Conservation (phyloP, 768 basidiomycete species). For the Tricholoma hemisulphureum region DNA sequence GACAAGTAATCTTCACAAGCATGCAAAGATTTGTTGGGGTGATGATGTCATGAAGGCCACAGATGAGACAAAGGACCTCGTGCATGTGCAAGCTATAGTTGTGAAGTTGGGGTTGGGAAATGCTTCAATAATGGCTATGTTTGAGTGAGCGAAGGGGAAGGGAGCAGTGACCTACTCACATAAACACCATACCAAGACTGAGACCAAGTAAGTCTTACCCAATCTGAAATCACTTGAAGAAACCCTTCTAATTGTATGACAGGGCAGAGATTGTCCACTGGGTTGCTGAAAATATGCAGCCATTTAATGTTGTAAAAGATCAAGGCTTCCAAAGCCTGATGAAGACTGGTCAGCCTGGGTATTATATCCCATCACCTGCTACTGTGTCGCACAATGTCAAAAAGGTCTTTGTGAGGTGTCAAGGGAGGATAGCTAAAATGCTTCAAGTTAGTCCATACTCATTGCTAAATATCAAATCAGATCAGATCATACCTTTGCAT, state of each 20-base stretch:
- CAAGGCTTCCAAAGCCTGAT: slow-evolving; percentile 28
- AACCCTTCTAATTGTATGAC: not conserved
- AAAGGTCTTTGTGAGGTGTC: slow-evolving; percentile 22
- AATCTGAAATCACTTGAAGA: slow-evolving; percentile 1
- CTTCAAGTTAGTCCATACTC: slow-evolving; percentile 19
- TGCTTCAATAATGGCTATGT: slow-evolving; percentile 24
- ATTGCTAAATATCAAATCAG: not conserved
- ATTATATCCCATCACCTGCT: slow-evolving; percentile 29
- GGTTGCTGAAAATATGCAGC: slow-evolving; percentile 29
- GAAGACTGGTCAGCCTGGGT: slow-evolving; percentile 29
- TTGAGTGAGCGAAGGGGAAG: slow-evolving; percentile 23
- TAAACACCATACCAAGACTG: slow-evolving; percentile 19
- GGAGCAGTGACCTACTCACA: slow-evolving; percentile 27
- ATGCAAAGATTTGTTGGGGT: slow-evolving; percentile 32
- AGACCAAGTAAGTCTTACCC: slow-evolving; percentile 17
- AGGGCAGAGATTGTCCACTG: slow-evolving; percentile 34
- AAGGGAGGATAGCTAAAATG: slow-evolving; percentile 26
- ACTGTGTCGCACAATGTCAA: slow-evolving; percentile 31
- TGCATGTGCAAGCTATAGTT: slow-evolving; percentile 4
- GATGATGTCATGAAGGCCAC: slow-evolving; percentile 19
- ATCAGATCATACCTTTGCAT: not conserved
- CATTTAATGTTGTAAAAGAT: slow-evolving; percentile 33
- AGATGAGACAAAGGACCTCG: slow-evolving; percentile 3
- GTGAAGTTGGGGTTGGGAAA: slow-evolving; percentile 2
- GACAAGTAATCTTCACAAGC: slow-evolving; percentile 22